Percentiles rank a stretch among this genome's conserved stretches.
phyloP scores from a whole-genome alignment of 129 eudicot genomes.

The Smallanthus sonchifolius region DNA sequence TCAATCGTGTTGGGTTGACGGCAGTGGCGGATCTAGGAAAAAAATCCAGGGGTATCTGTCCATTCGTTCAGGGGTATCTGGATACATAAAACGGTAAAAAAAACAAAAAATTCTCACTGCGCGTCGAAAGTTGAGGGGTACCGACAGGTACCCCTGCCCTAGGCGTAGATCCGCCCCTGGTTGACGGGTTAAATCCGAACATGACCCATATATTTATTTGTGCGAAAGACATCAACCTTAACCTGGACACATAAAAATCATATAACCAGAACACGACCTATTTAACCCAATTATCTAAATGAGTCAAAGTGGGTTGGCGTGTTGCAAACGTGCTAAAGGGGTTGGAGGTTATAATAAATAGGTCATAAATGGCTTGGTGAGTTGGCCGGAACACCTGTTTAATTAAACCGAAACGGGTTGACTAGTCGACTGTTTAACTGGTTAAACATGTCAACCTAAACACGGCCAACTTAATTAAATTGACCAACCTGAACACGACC shows the following conservation, averaged over 20 bases:
- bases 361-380: not conserved
- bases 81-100: no score
- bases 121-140: no score
- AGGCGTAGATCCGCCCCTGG: no score
- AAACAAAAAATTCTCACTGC: no score
- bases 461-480: no score
- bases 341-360: not conserved
- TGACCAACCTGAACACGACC: no score
- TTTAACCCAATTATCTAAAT: not conserved
- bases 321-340: not conserved
- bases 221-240: not conserved
- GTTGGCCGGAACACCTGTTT: not conserved
- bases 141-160: no score
- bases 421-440: no score
- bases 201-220: not conserved
- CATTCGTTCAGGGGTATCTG: no score
- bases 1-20: not conserved
- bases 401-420: no score
- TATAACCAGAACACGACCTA: not conserved
- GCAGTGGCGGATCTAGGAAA: no score
- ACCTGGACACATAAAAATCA: not conserved
- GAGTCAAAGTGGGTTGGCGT: not conserved
- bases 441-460: not conserved
- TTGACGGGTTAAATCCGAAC: not conserved
- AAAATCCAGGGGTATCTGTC: no score